Base-by-base conservation (phyloP, 306 rosid genomes). In the Quercus ilex region DNA sequence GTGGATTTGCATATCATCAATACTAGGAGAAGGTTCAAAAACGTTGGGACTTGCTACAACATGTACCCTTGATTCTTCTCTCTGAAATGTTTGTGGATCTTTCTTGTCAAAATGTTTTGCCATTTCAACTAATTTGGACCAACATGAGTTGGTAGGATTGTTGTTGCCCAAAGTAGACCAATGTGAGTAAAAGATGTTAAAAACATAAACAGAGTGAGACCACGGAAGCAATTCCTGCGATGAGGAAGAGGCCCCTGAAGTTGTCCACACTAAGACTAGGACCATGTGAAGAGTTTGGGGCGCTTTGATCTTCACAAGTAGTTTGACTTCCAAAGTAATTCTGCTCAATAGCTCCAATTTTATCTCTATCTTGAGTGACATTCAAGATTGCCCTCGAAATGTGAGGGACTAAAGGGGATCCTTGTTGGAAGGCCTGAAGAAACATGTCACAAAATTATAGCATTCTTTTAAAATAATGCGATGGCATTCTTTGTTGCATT, bases 181-280 rank as follows among this genome's bases (percentile, higher is more conserved):
- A 0, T 76, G 41, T 4, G 57, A 21, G 23, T 51, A 23, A 5
- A 49, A 18, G 41, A 58, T 77, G 5, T 49, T 55, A 11, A 25
- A 30, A 60, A 80, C 13, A 78, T 65, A 18, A 25, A 67, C 28
- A 23, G 26, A 74, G 78, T 2, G 82, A 74, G 13, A 73, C 35
- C 53, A 77, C 5, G 5, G 82, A 77, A 12, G 76, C 38, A 25
- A 81, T 30, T 38, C 83, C 73, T 20, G 82, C 75, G 31, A 88
- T 78, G 62, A 88, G 73, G 70, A 83, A 88, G 30, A 88, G 91
- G 12, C 91, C 87, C 4, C 77, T 86, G 20, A 88, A 88, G 78
- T 83, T 88, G 19, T 69, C 28, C 9, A 76, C 71, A 8, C 60
- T 65, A n/a, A 88, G 78, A 74, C 75, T 80, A 8, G 74, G 81